These are phyloP conservation scores for Straminergon stramineum DNA, from an alignment of 225 moss, liverwort and hornwort genomes.

Conservation along the genomic window DNA sequence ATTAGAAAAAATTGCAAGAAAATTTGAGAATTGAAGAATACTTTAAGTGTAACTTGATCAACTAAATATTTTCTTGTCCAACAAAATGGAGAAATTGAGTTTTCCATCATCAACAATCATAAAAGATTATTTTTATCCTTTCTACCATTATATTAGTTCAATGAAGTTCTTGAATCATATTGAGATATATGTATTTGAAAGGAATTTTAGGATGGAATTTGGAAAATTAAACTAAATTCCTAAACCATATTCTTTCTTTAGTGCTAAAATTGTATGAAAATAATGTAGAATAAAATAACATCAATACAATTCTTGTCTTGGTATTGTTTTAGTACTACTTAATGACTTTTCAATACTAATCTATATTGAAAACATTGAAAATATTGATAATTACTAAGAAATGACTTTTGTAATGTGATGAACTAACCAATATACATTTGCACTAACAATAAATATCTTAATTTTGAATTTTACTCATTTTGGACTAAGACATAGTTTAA, in stretches of 20 bases:
- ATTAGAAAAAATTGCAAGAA: neutral
- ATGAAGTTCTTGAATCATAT: neutral
- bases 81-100: rapidly evolving
- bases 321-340: too few species aligned
- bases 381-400: too few species aligned
- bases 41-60: neutral
- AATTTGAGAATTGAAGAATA: neutral
- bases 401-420: too few species aligned
- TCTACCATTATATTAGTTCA: neutral
- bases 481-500: too few species aligned
- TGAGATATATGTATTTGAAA: neutral
- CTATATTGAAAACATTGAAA: too few species aligned
- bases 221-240: neutral
- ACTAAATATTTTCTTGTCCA: neutral
- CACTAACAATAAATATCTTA: too few species aligned
- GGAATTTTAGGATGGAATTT: neutral
- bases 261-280: neutral
- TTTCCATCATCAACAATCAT: neutral
- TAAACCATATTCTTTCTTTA: neutral
- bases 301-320: neutral
- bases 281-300: neutral
- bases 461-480: too few species aligned
- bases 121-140: neutral
- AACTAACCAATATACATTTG: too few species aligned
- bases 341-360: too few species aligned